Base-by-base conservation (phyloP, 2,329 filamentous ascomycete genomes). In the Orbilia oligospora region DNA sequence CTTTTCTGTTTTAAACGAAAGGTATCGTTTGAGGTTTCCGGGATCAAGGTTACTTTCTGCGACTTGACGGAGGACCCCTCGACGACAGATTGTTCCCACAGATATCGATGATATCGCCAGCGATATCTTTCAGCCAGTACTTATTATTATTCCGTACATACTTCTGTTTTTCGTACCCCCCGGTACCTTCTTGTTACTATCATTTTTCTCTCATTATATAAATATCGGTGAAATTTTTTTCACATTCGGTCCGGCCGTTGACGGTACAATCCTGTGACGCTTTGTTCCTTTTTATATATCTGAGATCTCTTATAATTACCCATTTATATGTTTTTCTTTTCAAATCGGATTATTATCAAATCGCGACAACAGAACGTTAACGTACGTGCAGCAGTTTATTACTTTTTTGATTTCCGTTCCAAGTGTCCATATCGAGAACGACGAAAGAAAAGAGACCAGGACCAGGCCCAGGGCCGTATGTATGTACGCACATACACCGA, bases 11-110 rank as follows among this genome's bases (percentile, higher is more conserved):
- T 68, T 56, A 56, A 18, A 48, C n/a, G 44, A 18, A 41, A 10
- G 27, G 5, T 38, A 36, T 66, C 44, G 16, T 36, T 67, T 51
- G 63, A 53, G 12, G 12, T 55, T 55, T 33, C 70, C 61, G 51
- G 70, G 70, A 73, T 73, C 70, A 73, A 73, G 70, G 69, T 72
- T 72, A 38, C 49, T 44, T 41, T 33, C 1, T 41, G 27, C 14
- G 22, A 33, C 24, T 33, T 2, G 14, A 38, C 30, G 63, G 33
- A 55, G 12, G 27, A 36, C 49, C 48, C 33, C n/a, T 56, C 49
- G 27, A 36, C 27, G 24, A 27, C 66, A 46, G 53, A 18, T 58
- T 58, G 53, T 41, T 61, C 41, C 56, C 46, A 20, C 30, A 48
- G 10, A n/a, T n/a, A n/a, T n/a, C 36, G 22, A 44, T 24, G 27